phyloP scores from a whole-genome alignment of 1,139 yeast genomes.

The Candida sp. region DNA sequence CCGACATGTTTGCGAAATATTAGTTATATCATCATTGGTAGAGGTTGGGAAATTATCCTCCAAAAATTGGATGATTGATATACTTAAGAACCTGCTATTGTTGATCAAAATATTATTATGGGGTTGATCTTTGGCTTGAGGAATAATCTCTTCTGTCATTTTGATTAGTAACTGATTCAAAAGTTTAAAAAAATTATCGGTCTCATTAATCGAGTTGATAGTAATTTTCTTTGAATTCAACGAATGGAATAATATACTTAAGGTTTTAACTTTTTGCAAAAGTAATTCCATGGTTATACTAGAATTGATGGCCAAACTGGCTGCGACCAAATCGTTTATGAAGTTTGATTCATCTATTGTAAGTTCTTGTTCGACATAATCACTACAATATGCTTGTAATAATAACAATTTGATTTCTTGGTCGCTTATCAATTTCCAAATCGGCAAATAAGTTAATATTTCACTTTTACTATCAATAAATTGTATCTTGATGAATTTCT shows the following conservation, averaged over 20 bases:
- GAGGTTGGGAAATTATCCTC: background rate
- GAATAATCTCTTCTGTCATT: slow-evolving; percentile 1
- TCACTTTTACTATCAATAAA: slow-evolving; percentile 6
- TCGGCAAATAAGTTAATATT: slow-evolving; percentile 11
- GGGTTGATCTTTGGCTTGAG: slow-evolving; percentile 6
- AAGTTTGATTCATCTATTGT: background rate
- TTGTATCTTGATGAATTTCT: slow-evolving; percentile 21
- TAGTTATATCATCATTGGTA: too few relatives aligned
- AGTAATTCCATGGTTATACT: background rate
- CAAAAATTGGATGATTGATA: slow-evolving; percentile 13
- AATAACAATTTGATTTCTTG: slow-evolving; percentile 11
- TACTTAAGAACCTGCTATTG: slow-evolving; percentile 34
- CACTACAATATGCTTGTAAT: slow-evolving; percentile 11
- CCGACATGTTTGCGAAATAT: too few relatives aligned
- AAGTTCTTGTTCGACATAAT: background rate
- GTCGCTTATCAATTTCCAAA: slow-evolving; percentile 14
- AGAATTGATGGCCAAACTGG: background rate
- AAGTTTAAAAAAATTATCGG: background rate
- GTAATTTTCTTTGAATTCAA: background rate
- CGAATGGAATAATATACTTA: slow-evolving; percentile 2
- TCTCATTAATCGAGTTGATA: background rate
- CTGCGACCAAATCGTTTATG: slow-evolving; percentile 3
- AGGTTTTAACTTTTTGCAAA: slow-evolving; percentile 1
- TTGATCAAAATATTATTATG: slow-evolving; percentile 21
- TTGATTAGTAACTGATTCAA: background rate